phyloP scores from a whole-genome alignment of 164 flowering plant species.

The Kingdonia uniflora region DNA sequence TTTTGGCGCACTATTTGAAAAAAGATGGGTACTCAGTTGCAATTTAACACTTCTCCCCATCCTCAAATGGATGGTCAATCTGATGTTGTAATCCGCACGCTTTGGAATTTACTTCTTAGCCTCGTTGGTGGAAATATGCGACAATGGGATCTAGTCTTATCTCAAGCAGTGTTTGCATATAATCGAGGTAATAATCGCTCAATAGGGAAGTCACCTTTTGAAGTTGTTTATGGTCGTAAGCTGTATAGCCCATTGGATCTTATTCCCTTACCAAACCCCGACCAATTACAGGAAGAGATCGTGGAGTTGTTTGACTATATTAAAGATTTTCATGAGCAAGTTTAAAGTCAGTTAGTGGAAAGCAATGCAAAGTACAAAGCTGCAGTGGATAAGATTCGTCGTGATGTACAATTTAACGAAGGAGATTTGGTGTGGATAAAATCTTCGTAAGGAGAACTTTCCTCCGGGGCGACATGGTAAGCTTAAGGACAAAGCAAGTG shows the following conservation, averaged over 20 bases:
- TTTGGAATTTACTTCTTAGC: not conserved
- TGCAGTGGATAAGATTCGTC: too few relatives aligned
- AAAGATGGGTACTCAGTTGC: constrained; percentile 2
- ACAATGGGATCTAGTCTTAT: too few relatives aligned
- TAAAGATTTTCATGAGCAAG: constrained; percentile 6
- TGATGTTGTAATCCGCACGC: not conserved
- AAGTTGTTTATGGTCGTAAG: too few relatives aligned
- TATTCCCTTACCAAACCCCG: not conserved
- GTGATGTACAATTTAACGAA: too few relatives aligned
- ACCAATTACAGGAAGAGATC: constrained; percentile 5
- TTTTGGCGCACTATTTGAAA: constrained; percentile 8
- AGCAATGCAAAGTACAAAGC: constrained; percentile 6
- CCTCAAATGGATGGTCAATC: not conserved
- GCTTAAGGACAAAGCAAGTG: too few relatives aligned
- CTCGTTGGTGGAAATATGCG: not conserved
- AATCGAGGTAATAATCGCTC: too few relatives aligned
- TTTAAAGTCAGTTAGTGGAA: not conserved
- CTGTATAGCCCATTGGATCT: constrained; percentile 10
- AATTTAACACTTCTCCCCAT: not conserved
- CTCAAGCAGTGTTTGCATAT: too few relatives aligned
- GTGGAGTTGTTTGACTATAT: not conserved
- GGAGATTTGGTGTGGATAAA: too few relatives aligned
- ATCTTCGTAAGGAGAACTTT: too few relatives aligned
- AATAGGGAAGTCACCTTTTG: too few relatives aligned
- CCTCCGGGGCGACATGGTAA: too few relatives aligned